These are phyloP conservation scores for Volutella citrinella DNA, from an alignment of 2,329 filamentous ascomycete genomes.

Conservation along the genomic window DNA sequence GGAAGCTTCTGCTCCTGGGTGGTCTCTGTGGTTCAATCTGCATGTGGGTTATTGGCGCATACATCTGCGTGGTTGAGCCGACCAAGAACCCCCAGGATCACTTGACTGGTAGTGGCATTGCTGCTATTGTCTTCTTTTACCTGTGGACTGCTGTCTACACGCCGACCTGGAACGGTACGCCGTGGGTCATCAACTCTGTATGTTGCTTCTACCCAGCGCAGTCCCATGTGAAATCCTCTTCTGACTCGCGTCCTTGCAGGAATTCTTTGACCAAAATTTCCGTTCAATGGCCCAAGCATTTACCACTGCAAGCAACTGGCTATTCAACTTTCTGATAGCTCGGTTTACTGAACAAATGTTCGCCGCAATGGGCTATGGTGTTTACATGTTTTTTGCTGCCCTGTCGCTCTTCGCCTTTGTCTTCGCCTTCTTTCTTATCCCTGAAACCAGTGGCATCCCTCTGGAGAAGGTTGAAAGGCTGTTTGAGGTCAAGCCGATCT, in stretches of 20 bases:
- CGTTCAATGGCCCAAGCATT: constrained; percentile 52
- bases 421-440: constrained; percentile 50
- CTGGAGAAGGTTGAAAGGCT: constrained; percentile 49
- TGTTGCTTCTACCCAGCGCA: background rate
- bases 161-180: constrained; percentile 57
- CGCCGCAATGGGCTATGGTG: constrained; percentile 42
- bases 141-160: constrained; percentile 57
- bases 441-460: constrained; percentile 51
- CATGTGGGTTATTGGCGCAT: constrained; percentile 59
- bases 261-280: constrained; percentile 54
- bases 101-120: constrained; percentile 47
- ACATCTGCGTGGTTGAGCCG: constrained; percentile 44
- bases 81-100: constrained; percentile 27
- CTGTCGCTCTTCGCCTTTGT: constrained; percentile 45
- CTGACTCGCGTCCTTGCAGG: constrained; percentile 23
- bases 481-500: constrained; percentile 36
- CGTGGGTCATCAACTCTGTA: constrained; percentile 55
- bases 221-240: no score
- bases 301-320: constrained; percentile 57
- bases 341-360: constrained; percentile 54
- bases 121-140: constrained; percentile 65
- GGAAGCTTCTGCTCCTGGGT: constrained; percentile 57
- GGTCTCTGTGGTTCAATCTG: constrained; percentile 55
- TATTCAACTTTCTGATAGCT: constrained; percentile 53
- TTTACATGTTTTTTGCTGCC: constrained; percentile 53